Conservation (phyloP, 306 rosid species). For the Ziziphus jujuba region DNA sequence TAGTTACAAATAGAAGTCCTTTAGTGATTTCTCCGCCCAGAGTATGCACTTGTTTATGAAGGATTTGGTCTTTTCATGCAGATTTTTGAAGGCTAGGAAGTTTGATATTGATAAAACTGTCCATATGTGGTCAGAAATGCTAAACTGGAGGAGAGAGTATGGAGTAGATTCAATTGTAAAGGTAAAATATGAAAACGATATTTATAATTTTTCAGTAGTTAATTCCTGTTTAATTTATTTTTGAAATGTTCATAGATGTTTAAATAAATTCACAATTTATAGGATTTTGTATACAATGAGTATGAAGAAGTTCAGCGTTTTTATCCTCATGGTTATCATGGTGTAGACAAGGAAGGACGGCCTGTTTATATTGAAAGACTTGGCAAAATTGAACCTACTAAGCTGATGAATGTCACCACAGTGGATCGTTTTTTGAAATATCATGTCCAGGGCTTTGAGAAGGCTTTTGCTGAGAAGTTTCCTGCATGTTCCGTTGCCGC, state of each 20-base stretch:
- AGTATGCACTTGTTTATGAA: constrained; percentile 16
- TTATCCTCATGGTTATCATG: constrained; percentile 96
- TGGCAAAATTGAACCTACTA: constrained; percentile 83
- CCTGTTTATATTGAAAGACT: constrained; percentile 94
- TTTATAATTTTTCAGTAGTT: constrained; percentile 10
- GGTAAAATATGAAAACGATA: constrained; percentile 43
- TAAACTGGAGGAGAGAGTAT: constrained; percentile 77
- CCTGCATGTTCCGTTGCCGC: constrained; percentile 95
- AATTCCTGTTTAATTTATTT: constrained; percentile 15
- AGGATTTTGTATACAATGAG: constrained; percentile 81
- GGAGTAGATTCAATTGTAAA: constrained; percentile 69
- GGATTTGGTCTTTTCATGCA: constrained; percentile 39
- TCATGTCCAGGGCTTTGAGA: constrained; percentile 95
- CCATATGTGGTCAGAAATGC: constrained; percentile 94
- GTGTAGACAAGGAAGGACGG: constrained; percentile 90
- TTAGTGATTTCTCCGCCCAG: not conserved
- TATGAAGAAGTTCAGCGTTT: constrained; percentile 73
- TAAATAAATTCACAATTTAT: constrained; percentile 10
- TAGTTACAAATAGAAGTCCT: not conserved
- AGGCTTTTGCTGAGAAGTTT: constrained; percentile 75
- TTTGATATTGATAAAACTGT: constrained; percentile 82
- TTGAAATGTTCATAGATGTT: not conserved
- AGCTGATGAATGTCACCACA: constrained; percentile 82
- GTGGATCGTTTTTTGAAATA: constrained; percentile 81
- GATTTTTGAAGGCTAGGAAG: constrained; percentile 92